Percentiles rank a stretch among this genome's conserved stretches.
These are phyloP conservation scores for Punica granatum DNA, from an alignment of 345 rosid genomes.

Conservation along the genomic window DNA sequence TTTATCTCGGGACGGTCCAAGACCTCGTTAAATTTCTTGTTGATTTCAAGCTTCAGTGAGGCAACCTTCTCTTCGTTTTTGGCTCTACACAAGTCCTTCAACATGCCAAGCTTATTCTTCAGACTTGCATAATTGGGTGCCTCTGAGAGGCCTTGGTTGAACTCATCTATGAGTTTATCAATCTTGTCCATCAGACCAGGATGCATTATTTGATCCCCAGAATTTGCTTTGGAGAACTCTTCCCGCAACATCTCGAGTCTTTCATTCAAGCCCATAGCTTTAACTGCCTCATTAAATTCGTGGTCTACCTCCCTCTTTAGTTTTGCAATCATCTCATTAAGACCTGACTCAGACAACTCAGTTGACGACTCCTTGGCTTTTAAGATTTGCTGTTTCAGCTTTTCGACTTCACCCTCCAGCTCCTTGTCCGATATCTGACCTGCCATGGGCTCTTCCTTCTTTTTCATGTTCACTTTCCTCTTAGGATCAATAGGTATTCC, in stretches of 20 bases:
- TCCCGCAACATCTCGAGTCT: constrained; percentile 35
- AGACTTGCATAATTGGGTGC: constrained; percentile 62
- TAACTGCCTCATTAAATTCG: constrained; percentile 64
- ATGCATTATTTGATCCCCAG: constrained; percentile 48
- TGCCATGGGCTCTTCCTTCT: constrained; percentile 34
- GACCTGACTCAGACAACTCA: constrained; percentile 39
- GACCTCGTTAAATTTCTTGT: constrained; percentile 53
- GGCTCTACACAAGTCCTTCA: constrained; percentile 57
- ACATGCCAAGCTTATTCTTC: constrained; percentile 61
- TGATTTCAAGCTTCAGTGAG: constrained; percentile 38
- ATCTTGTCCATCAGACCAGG: constrained; percentile 52
- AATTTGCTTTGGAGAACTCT: constrained; percentile 43
- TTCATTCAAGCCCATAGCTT: constrained; percentile 49
- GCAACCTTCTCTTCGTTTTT: constrained; percentile 32
- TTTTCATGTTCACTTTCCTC: constrained; percentile 65
- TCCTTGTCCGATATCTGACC: constrained; percentile 35
- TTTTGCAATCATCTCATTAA: constrained; percentile 57
- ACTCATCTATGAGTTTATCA: constrained; percentile 56
- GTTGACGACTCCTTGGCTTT: constrained; percentile 58
- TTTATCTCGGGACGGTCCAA: constrained; percentile 44
- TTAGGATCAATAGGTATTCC: constrained; percentile 54
- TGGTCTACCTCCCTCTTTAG: constrained; percentile 62
- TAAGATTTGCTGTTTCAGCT: constrained; percentile 55
- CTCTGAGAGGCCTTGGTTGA: constrained; percentile 34
- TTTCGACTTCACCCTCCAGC: constrained; percentile 61